A percentile compares a stretch with the other conserved stretches of the same genome.
Conservation (phyloP, 2,329 filamentous ascomycete genomes). For the Fonsecaea pedrosoi region DNA sequence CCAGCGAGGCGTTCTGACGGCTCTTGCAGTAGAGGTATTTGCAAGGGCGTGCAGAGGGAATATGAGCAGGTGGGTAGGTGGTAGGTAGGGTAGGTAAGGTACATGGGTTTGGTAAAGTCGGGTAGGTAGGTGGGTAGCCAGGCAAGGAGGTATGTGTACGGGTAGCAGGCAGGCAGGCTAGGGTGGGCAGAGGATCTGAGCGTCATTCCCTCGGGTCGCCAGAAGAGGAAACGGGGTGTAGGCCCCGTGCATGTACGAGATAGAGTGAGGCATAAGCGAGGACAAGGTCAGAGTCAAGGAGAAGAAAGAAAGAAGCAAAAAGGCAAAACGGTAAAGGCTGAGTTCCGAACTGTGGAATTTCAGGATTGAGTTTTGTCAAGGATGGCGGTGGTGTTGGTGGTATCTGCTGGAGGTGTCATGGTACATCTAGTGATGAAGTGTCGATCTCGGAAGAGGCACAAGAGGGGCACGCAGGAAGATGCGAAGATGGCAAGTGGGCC, state of each 20-base stretch:
- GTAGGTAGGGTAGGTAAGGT: no score
- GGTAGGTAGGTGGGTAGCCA: neutral
- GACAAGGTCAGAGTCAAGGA: neutral
- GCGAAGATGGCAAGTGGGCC: no score
- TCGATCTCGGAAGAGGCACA: neutral
- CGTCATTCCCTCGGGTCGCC: neutral
- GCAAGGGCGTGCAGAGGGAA: neutral
- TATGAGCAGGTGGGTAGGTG: no score
- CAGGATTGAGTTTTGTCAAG: neutral
- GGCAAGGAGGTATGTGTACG: neutral
- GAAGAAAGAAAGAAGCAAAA: neutral
- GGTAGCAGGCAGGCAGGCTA: neutral
- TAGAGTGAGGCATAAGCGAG: constrained; percentile 1
- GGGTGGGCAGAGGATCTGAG: neutral
- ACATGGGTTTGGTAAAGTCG: neutral
- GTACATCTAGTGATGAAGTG: no score
- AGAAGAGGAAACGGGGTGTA: neutral
- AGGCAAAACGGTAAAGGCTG: no score
- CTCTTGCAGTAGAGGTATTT: neutral
- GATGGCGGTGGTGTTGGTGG: neutral
- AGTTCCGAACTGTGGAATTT: neutral
- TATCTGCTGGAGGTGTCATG: neutral
- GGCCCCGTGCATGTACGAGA: neutral
- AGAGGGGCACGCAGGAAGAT: neutral
- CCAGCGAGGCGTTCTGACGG: neutral